Evolutionary conservation across 306 rosid species (phyloP).

Genomic region (Gastrolobium villosum): DNA sequence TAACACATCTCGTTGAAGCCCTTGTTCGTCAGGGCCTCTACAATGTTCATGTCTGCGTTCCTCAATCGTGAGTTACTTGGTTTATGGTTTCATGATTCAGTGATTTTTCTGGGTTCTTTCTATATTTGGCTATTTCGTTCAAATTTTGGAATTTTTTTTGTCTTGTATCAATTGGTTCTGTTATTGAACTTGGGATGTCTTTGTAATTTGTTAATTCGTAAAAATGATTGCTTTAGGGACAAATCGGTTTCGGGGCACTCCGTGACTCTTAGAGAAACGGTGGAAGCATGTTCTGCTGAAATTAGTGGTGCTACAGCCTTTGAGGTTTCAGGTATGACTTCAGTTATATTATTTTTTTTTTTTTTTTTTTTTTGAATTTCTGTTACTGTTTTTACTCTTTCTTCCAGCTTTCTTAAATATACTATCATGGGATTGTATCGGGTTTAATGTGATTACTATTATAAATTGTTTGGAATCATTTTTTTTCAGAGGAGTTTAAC

Average conservation of each 20-base stretch:
- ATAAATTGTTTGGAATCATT: background rate
- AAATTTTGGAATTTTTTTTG: background rate
- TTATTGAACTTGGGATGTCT: slow-evolving; percentile 2
- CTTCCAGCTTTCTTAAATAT: background rate
- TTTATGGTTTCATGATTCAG: too few relatives aligned
- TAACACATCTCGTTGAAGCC: slow-evolving; percentile 69
- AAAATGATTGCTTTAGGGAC: slow-evolving; percentile 67
- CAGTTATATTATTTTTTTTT: background rate
- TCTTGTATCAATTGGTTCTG: background rate
- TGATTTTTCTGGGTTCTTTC: too few relatives aligned
- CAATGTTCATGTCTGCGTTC: slow-evolving; percentile 90
- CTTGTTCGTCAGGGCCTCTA: slow-evolving; percentile 67
- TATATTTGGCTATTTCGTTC: too few relatives aligned
- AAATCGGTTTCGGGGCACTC: slow-evolving; percentile 86
- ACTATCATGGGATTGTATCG: too few relatives aligned
- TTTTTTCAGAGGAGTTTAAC: background rate
- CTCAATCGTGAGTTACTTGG: slow-evolving; percentile 60
- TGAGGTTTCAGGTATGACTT: slow-evolving; percentile 72
- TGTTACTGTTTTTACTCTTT: background rate
- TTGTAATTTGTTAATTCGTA: slow-evolving; percentile 47
- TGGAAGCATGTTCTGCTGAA: slow-evolving; percentile 66
- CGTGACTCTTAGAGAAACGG: slow-evolving; percentile 74
- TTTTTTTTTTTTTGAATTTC: too few relatives aligned
- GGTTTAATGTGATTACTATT: background rate
- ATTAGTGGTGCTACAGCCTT: slow-evolving; percentile 72